A percentile compares a stretch with the other conserved stretches of the same genome.
Evolutionary conservation across 805 yeast genomes (phyloP).

Genomic region (Sugiyamaella qingdaonensis): DNA sequence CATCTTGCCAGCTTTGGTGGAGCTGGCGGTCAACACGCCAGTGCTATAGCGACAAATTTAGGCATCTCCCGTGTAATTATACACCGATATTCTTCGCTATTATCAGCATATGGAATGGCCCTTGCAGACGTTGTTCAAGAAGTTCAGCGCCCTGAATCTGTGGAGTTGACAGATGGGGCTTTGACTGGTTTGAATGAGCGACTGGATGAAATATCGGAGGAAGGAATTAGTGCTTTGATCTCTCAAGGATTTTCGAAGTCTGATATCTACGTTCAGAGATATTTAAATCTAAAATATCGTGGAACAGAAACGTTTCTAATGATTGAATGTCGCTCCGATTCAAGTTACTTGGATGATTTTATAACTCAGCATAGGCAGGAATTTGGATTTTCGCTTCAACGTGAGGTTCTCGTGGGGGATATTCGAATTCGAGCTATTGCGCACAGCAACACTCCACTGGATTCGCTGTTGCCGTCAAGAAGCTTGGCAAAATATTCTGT

Average conservation of each 20-base stretch:
- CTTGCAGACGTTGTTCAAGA: constrained; percentile 83
- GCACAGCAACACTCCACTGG: constrained; percentile 39
- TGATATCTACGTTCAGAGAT: constrained; percentile 54
- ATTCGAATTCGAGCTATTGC: constrained; percentile 72
- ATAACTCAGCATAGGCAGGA: constrained; percentile 57
- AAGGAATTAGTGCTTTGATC: constrained; percentile 40
- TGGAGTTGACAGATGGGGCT: constrained; percentile 35
- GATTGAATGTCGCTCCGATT: constrained; percentile 36
- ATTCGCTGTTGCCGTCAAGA: constrained; percentile 3
- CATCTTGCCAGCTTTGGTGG: constrained; percentile 84
- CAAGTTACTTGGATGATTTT: constrained; percentile 39
- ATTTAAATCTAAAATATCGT: constrained; percentile 71
- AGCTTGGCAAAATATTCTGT: constrained; percentile 42
- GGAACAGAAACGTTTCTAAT: constrained; percentile 89
- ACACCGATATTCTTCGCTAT: constrained; percentile 76
- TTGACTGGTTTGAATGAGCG: constrained; percentile 39
- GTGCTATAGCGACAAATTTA: constrained; percentile 64
- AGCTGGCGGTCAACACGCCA: constrained; percentile 91
- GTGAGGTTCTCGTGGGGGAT: constrained; percentile 64
- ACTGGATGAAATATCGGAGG: constrained; percentile 41
- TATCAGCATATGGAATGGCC: constrained; percentile 86
- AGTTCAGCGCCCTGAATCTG: constrained; percentile 66
- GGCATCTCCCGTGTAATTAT: constrained; percentile 67
- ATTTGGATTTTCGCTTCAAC: constrained; percentile 64
- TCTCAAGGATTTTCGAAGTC: constrained; percentile 52